These are phyloP conservation scores for Sungouiella blattae DNA, from an alignment of 805 yeast genomes.

Conservation along the genomic window DNA sequence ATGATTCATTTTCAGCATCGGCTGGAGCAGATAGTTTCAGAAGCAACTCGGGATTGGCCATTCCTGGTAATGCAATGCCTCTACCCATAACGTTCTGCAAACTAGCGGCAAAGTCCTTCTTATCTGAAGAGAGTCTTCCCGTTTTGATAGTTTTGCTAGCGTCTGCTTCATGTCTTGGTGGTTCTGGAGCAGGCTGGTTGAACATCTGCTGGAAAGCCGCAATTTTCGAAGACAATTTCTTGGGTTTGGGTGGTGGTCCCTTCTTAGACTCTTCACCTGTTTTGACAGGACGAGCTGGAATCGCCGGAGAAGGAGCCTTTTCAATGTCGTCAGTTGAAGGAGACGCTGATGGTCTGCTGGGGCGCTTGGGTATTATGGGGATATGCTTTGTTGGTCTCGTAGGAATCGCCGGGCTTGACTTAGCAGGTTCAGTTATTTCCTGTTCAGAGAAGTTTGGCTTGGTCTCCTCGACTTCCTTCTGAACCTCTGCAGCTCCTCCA, in stretches of 20 bases:
- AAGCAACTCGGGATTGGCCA: slow-evolving; percentile 42
- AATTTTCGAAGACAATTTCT: slow-evolving; percentile 72
- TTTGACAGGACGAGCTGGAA: neutral
- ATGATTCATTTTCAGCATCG: slow-evolving; percentile 1
- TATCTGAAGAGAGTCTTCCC: slow-evolving; percentile 30
- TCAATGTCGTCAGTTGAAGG: neutral
- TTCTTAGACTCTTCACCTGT: slow-evolving; percentile 8
- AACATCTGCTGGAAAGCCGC: slow-evolving; percentile 82
- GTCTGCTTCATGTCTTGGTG: neutral
- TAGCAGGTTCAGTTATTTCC: neutral
- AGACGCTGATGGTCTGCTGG: slow-evolving; percentile 4
- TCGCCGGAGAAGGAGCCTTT: neutral
- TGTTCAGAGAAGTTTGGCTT: neutral
- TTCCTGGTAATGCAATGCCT: slow-evolving; percentile 52
- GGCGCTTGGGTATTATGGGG: slow-evolving; percentile 13
- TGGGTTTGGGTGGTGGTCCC: slow-evolving; percentile 65
- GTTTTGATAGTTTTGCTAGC: neutral
- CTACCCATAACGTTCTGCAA: slow-evolving; percentile 55
- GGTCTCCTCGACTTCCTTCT: neutral
- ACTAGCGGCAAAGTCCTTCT: slow-evolving; percentile 52
- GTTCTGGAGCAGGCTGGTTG: slow-evolving; percentile 24
- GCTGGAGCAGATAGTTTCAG: slow-evolving; percentile 5
- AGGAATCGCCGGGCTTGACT: slow-evolving; percentile 5
- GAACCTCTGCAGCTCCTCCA: neutral
- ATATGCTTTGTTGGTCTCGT: slow-evolving; percentile 6